phyloP scores from a whole-genome alignment of 768 basidiomycete genomes.

The Boletus edulis region DNA sequence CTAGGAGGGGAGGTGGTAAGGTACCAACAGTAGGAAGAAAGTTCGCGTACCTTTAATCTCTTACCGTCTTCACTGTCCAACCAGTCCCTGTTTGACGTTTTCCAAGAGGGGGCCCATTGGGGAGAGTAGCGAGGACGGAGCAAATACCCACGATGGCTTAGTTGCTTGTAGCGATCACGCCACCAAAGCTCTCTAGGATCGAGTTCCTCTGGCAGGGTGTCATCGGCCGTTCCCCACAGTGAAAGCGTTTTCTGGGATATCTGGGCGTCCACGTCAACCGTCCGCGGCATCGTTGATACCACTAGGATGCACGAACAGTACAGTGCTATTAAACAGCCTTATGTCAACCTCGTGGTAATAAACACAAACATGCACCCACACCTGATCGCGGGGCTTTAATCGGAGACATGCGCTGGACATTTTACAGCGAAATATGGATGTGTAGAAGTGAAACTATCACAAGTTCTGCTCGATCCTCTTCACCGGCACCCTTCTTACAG shows the following conservation, averaged over 20 bases:
- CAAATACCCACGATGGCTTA: conserved; percentile 5
- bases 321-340: no score
- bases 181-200: conserved; percentile 11
- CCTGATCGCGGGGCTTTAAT: no score
- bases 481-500: no score
- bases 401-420: no score
- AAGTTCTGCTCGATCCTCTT: no score
- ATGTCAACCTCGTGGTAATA: neutral
- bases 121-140: conserved; percentile 15
- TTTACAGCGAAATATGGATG: no score
- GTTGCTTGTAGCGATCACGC: conserved; percentile 1
- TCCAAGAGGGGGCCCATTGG: conserved; percentile 14
- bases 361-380: conserved; percentile 14
- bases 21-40: neutral
- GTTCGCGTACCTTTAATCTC: neutral
- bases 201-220: conserved; percentile 1
- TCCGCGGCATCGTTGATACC: no score
- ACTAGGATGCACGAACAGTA: no score
- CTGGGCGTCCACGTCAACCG: neutral
- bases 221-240: neutral
- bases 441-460: no score
- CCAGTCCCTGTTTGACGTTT: neutral
- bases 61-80: neutral
- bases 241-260: neutral
- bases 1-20: neutral